Conservation (phyloP, 345 rosid species). For the Salix purpurea region DNA sequence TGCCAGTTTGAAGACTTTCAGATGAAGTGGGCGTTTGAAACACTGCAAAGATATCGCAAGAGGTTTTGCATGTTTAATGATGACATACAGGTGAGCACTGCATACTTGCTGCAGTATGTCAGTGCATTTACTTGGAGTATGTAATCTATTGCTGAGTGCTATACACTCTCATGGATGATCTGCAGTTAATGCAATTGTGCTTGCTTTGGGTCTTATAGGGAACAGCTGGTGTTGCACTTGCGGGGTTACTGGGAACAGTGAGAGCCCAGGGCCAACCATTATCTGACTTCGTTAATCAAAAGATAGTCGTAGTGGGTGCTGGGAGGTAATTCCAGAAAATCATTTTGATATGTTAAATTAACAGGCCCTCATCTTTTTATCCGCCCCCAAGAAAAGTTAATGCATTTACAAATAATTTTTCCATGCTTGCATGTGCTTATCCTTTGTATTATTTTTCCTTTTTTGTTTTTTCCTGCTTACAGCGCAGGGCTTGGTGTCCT, state of each 20-base stretch:
- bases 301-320: constrained; percentile 98
- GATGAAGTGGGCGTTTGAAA: constrained; percentile 98
- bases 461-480: constrained; percentile 26
- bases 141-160: constrained; percentile 7
- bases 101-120: constrained; percentile 4
- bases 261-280: constrained; percentile 90
- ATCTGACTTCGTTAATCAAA: constrained; percentile 81
- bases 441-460: constrained; percentile 5
- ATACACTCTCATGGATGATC: constrained; percentile 4
- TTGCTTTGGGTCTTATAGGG: constrained; percentile 49
- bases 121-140: not conserved
- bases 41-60: constrained; percentile 75
- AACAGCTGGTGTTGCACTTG: constrained; percentile 99
- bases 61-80: constrained; percentile 97
- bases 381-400: not conserved
- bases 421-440: not conserved
- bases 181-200: constrained; percentile 6
- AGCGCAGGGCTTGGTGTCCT: constrained; percentile 99
- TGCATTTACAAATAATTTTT: not conserved
- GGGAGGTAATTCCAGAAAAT: constrained; percentile 63
- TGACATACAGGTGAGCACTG: constrained; percentile 74
- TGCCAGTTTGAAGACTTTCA: constrained; percentile 95
- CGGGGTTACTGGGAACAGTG: constrained; percentile 85
- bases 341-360: not conserved
- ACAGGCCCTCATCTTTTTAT: not conserved